Conservation (phyloP, 768 basidiomycete species). For the Pisolithus marmoratus region DNA sequence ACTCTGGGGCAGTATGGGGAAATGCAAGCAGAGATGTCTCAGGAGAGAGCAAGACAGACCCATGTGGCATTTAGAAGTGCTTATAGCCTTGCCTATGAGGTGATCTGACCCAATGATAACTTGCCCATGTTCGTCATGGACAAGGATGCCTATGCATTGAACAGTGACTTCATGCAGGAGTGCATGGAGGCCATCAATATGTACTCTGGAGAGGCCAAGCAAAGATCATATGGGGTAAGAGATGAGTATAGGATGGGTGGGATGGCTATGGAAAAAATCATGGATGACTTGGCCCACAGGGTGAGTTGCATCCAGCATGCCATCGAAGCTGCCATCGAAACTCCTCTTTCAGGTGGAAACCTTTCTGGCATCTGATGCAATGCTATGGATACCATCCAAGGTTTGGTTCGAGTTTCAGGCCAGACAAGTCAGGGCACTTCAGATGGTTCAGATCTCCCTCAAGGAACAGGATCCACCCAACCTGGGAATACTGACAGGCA, state of each 20-base stretch:
- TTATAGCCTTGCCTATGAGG: constrained; percentile 7
- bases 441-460: too few species aligned
- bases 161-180: not conserved
- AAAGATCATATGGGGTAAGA: too few species aligned
- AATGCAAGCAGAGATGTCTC: constrained; percentile 12
- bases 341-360: too few species aligned
- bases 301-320: not conserved
- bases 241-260: too few species aligned
- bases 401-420: too few species aligned
- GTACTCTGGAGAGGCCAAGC: too few species aligned
- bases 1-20: constrained; percentile 8
- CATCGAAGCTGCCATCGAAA: too few species aligned
- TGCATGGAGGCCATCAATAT: not conserved
- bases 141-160: not conserved
- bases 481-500: constrained; percentile 6
- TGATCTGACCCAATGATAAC: constrained; percentile 2
- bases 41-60: not conserved
- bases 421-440: too few species aligned
- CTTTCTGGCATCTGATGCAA: too few species aligned
- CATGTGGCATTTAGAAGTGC: constrained; percentile 10
- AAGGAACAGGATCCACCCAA: not conserved
- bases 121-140: constrained; percentile 2
- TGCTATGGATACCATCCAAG: too few species aligned
- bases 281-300: too few species aligned
- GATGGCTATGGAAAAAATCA: too few species aligned